Base-by-base conservation (phyloP, 805 yeast species). In the Kuraishia hungarica region DNA sequence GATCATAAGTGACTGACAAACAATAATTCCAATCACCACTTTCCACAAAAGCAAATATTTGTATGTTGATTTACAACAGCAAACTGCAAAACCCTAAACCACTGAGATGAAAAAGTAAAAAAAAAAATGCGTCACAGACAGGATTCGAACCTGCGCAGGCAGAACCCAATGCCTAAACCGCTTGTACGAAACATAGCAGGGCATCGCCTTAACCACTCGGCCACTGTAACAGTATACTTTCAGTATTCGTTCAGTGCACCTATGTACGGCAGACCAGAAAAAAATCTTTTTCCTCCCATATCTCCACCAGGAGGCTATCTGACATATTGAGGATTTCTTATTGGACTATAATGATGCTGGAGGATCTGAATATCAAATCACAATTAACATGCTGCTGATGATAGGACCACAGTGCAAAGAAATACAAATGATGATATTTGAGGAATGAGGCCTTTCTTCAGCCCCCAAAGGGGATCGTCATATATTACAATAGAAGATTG, bases 101-200 rank as follows among this genome's bases (percentile, higher is more conserved):
- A 26, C 29, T 6, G 29, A 26, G n/a, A 28, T n/a, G 48, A 2
- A 48, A 50, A 23, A 48, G 46, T 39, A 54, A 51, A 56, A 50
- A 62, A 70, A 79, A 80, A 75, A 74, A 71, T 68, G 62, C 96
- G 97, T 87, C 88, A 89, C 96, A 87, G 96, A 89, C 96, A 89
- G 96, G 97, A 89, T 89, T 89, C 97, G 97, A 89, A 89, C 97
- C 96, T 89, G 96, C 96, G 97, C 84, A 82, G 86, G 89, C 83
- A 85, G 77, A 85, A 82, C 89, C 86, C 89, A 85, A 83, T 82
- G 88, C 89, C 90, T 84, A 73, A 72, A 55, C 55, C 53, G 49
- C 53, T 51, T 51, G 50, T 24, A 49, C 47, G 21, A 43, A 48
- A 57, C 48, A 60, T 78, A 80, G 85, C 85, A 80, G 85, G 85